Percentiles rank a stretch among this genome's conserved stretches.
These are phyloP conservation scores for Millerozyma acaciae DNA, from an alignment of 805 yeast genomes.

Conservation along the genomic window DNA sequence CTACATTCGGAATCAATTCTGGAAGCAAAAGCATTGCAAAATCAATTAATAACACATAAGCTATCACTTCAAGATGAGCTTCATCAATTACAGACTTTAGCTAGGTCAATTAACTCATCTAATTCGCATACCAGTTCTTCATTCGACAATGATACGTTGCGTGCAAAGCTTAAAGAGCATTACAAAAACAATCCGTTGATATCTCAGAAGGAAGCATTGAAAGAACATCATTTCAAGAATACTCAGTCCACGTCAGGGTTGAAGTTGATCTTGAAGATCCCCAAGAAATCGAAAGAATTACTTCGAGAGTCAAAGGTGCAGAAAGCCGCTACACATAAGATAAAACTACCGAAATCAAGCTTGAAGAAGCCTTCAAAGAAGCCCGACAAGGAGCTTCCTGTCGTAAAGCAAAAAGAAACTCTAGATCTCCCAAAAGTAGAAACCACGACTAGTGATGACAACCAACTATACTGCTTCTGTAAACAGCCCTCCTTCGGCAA, in stretches of 20 bases:
- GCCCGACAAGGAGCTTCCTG: slow-evolving; percentile 1
- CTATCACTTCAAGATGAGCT: slow-evolving; percentile 21
- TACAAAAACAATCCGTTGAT: slow-evolving; percentile 31
- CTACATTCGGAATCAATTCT: slow-evolving; percentile 19
- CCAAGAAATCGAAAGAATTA: slow-evolving; percentile 1
- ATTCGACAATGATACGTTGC: slow-evolving; percentile 12
- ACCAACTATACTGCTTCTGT: slow-evolving; percentile 72
- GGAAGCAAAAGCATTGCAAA: slow-evolving; percentile 25
- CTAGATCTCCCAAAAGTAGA: too few species aligned
- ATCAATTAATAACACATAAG: slow-evolving; percentile 30
- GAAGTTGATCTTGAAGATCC: slow-evolving; percentile 10
- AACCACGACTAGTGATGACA: too few species aligned
- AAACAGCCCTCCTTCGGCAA: slow-evolving; percentile 92
- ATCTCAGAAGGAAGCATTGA: slow-evolving; percentile 37
- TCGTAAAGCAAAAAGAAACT: slow-evolving; percentile 3
- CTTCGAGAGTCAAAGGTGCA: neutral
- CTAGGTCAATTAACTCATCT: slow-evolving; percentile 9
- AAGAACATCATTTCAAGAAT: slow-evolving; percentile 20
- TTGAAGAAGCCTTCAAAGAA: neutral
- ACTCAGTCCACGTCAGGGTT: slow-evolving; percentile 5
- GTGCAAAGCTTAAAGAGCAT: slow-evolving; percentile 30
- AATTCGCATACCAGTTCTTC: neutral
- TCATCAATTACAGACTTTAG: slow-evolving; percentile 18
- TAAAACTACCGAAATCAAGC: slow-evolving; percentile 4
- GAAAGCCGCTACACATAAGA: neutral